Conservation (phyloP, 169 alveolate genomes). For the Plasmodium cynomolgi region DNA sequence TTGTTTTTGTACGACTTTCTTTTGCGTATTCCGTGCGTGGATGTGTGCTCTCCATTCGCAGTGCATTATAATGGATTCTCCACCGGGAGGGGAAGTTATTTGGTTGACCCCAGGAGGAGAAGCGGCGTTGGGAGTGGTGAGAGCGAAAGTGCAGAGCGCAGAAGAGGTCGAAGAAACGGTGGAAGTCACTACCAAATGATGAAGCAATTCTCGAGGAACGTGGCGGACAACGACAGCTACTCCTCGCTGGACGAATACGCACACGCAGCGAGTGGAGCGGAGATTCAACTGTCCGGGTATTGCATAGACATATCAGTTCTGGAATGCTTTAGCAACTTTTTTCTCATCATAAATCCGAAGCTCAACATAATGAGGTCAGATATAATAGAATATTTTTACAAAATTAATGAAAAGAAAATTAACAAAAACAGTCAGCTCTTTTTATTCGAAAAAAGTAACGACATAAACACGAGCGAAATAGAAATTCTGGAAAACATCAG, state of each 20-base stretch:
- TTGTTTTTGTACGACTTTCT: constrained; percentile 69
- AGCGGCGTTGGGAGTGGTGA: not conserved
- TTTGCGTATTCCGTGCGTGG: constrained; percentile 48
- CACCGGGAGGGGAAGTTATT: not conserved
- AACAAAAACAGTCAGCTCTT: constrained; percentile 60
- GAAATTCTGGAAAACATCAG: constrained; percentile 72
- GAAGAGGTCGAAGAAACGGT: not conserved
- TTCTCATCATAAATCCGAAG: constrained; percentile 66
- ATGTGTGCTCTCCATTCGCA: constrained; percentile 34
- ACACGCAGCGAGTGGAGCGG: constrained; percentile 4
- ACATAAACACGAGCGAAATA: constrained; percentile 70
- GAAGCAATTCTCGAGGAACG: not conserved
- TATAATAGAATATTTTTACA: constrained; percentile 73
- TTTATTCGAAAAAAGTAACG: constrained; percentile 66
- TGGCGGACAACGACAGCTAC: constrained; percentile 14
- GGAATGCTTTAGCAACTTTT: constrained; percentile 70
- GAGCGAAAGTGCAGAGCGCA: not conserved
- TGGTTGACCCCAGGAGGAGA: not conserved
- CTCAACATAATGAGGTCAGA: constrained; percentile 70
- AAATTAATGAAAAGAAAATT: constrained; percentile 68
- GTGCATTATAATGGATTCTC: constrained; percentile 70
- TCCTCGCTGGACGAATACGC: constrained; percentile 62
- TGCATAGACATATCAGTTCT: constrained; percentile 72
- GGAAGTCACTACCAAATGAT: not conserved
- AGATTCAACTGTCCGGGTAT: constrained; percentile 50